Percentiles rank a stretch among this genome's conserved stretches.
These are phyloP conservation scores for Bullera alba DNA, from an alignment of 768 basidiomycete genomes.

Conservation along the genomic window DNA sequence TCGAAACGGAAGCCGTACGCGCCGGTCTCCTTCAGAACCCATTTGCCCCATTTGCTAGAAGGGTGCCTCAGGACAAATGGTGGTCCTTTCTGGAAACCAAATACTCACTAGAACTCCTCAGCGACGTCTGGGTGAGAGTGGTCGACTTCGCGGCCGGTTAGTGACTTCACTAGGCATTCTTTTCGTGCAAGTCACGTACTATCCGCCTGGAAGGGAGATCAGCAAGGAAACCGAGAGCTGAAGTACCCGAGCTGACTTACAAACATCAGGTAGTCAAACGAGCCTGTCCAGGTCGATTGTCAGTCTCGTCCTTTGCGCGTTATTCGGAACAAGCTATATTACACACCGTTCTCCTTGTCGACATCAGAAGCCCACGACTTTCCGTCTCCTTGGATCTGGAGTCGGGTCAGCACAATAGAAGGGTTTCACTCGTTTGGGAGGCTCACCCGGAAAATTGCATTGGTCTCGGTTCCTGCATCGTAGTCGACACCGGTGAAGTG, in stretches of 20 bases:
- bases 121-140: slow-evolving; percentile 74
- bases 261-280: slow-evolving; percentile 45
- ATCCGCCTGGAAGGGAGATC: slow-evolving; percentile 12
- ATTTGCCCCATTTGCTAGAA: slow-evolving; percentile 59
- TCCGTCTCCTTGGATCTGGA: slow-evolving; percentile 57
- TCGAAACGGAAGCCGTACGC: slow-evolving; percentile 71
- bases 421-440: too few relatives aligned
- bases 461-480: slow-evolving; percentile 61
- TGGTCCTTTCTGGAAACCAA: neutral
- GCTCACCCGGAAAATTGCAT: slow-evolving; percentile 53
- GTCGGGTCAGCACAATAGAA: slow-evolving; percentile 5
- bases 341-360: slow-evolving; percentile 77
- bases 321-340: neutral
- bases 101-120: slow-evolving; percentile 54
- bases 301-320: neutral
- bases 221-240: neutral
- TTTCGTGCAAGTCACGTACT: slow-evolving; percentile 5
- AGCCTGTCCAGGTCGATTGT: too few relatives aligned
- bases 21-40: slow-evolving; percentile 58
- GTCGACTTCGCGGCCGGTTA: slow-evolving; percentile 58
- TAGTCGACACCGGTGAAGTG: slow-evolving; percentile 66
- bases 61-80: neutral
- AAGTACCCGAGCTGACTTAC: slow-evolving; percentile 17
- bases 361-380: slow-evolving; percentile 78
- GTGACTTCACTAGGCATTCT: too few relatives aligned